Conservation (phyloP, 345 rosid species). For the Corchorus capsularis region DNA sequence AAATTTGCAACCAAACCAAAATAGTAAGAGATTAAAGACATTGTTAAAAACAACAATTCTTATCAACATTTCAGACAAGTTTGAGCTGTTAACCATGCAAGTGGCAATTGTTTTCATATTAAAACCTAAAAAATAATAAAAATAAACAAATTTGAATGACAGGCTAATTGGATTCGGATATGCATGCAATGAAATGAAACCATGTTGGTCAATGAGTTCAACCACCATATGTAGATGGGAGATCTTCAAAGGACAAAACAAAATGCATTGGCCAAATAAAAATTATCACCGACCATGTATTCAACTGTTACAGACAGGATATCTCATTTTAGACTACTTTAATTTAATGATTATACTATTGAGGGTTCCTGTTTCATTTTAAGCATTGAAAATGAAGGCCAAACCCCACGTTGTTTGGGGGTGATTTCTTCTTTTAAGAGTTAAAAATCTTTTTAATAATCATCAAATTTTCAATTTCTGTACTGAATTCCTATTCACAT, state of each 20-base stretch:
- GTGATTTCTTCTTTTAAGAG: background rate
- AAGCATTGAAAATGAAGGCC: constrained; percentile 13
- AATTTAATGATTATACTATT: constrained; percentile 21
- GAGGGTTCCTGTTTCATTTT: constrained; percentile 10
- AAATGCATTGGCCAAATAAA: constrained; percentile 21
- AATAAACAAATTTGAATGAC: background rate
- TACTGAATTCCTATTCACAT: constrained; percentile 21
- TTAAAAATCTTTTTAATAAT: too few relatives aligned
- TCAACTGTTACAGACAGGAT: constrained; percentile 7
- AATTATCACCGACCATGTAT: constrained; percentile 30
- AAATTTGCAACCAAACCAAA: too few relatives aligned
- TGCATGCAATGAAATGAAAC: background rate
- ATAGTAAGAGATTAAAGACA: too few relatives aligned
- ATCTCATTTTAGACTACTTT: constrained; percentile 4
- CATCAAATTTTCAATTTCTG: background rate
- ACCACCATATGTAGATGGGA: constrained; percentile 9
- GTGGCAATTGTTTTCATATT: background rate
- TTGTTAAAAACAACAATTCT: too few relatives aligned
- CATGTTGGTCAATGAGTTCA: constrained; percentile 14
- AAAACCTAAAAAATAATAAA: background rate
- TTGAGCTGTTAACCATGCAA: background rate
- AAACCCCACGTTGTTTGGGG: constrained; percentile 20
- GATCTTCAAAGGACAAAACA: constrained; percentile 16
- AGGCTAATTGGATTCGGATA: background rate
- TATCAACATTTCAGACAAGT: too few relatives aligned